A percentile compares a stretch with the other conserved stretches of the same genome.
Evolutionary conservation across 768 basidiomycete species (phyloP).

Genomic region (Suillus placidus): DNA sequence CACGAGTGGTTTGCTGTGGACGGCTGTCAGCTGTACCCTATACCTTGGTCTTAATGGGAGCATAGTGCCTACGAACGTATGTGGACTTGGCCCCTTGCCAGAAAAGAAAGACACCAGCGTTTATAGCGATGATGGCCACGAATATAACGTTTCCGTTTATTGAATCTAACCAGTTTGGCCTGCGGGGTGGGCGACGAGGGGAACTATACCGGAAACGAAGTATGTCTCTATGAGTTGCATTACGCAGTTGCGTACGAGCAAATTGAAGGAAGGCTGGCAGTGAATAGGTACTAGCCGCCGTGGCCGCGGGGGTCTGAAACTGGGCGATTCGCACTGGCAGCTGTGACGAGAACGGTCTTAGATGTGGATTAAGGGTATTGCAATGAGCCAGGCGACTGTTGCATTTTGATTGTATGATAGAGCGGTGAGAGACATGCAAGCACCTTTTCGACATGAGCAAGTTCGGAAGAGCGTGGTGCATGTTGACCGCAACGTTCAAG

Average conservation of each 20-base stretch:
- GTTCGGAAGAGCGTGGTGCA: slow-evolving; percentile 11
- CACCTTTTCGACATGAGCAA: slow-evolving; percentile 14
- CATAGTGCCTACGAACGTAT: slow-evolving; percentile 34
- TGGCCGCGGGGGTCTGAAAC: neutral
- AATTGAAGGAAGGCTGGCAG: slow-evolving; percentile 20
- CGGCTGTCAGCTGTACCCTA: slow-evolving; percentile 6
- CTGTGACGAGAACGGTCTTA: neutral
- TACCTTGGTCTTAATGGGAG: neutral
- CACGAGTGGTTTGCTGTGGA: slow-evolving; percentile 43
- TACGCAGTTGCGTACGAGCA: slow-evolving; percentile 14
- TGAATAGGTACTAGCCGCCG: neutral
- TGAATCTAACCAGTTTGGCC: slow-evolving; percentile 45
- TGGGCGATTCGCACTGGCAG: neutral
- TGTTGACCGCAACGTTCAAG: neutral
- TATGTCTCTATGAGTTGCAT: slow-evolving; percentile 29
- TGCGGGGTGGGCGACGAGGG: slow-evolving; percentile 18
- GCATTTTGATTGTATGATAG: slow-evolving; percentile 9
- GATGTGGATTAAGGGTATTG: neutral
- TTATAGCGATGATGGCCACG: slow-evolving; percentile 65
- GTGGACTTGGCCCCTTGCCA: slow-evolving; percentile 50
- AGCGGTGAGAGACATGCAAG: slow-evolving; percentile 5
- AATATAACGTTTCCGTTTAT: slow-evolving; percentile 58
- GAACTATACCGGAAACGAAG: slow-evolving; percentile 16
- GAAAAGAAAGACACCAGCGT: slow-evolving; percentile 59
- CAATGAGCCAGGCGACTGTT: slow-evolving; percentile 1